Evolutionary conservation across 805 yeast species (phyloP), one percentile per base, ranked within the genome.

Genomic region (Monosporozyma aerobia): DNA sequence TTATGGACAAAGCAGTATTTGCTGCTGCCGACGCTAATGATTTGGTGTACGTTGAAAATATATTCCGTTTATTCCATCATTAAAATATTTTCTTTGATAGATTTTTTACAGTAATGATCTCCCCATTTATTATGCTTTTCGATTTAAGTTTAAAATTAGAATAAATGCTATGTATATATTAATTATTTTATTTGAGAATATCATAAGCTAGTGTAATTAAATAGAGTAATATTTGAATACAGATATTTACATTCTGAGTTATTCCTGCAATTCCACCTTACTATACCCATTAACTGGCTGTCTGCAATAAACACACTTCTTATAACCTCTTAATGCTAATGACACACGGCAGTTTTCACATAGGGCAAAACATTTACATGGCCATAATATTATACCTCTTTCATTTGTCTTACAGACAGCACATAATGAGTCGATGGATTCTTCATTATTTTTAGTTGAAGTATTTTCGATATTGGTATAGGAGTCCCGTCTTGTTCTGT

Each of bases 21-120:
- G 90, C 83, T 55, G 97, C 97, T 59, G 98, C 98, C 58, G 96
- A 92, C 73, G 81, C 95, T 50, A 81, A 83, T 65, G 86, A 81
- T 64, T 77, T 92, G 60, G 96, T 90, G 59, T 92, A 90, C 68
- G 95, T 90, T 59, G 97, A 94, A 77, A 94, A 90, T 77, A 90
- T 95, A 69, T 88, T 92, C 70, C 87, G 99, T 70, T 77, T 94
- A 73, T 92, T 92, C 95, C 99, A 92, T 72, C 99, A 92, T 73
- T 92, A 77, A 70, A 5, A 10, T 11, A 11, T 23, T 23, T 5
- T 43, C 25, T 43, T 23, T 43, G 45, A 43, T 43, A 43, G 45
- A 43, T 43, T 43, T 43, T 43, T 43, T 43, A 23, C 10, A 23
- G 45, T 43, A 43, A 43, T 43, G 45, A 43, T 43, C 11, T 11